Evolutionary conservation across 179 eudicot genomes (phyloP), one percentile per base, ranked within the genome.

Genomic region (Patellifolia procumbens): DNA sequence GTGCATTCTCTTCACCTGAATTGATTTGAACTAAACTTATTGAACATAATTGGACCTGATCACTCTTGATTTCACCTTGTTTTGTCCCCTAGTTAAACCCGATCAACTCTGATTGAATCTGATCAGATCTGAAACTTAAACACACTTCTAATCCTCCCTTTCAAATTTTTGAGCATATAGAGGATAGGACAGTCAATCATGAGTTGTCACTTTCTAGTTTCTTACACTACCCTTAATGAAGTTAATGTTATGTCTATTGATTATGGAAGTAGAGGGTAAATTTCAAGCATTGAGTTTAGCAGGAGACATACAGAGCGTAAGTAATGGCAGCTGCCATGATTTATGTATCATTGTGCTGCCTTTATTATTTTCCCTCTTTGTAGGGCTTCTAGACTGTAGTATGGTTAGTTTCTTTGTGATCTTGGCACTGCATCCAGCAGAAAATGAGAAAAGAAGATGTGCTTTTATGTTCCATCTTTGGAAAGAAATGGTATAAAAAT

Each of bases 201-300:
- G 66, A 5, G 12, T 65, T 37, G 80, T 81, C 83, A 29, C 43
- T 70, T 75, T 80, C 76, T 70, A 24, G 48, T 69, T 74, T 76
- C 80, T 71, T 31, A n/a, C n/a, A n/a, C n/a, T 32, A 70, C 52
- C 34, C 69, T 56, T 72, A 42, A 71, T 64, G 80, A 72, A 76
- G 74, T 81, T 55, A 81, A 76, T 72, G 83, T 72, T 43, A 72
- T 72, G 83, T 77, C 80, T 53, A 72, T 66, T 75, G 80, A 76
- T 39, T 39, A 39, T 39, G 45, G 65, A 32, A 16, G 28, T 74
- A 52, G 39, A 69, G 67, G 65, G 46, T 45, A 34, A 43, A 31
- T 29, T 61, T 71, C 65, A 56, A n/a, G 48, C 68, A 43, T 80
- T 53, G 83, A 76, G 60, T 26, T 75, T 53, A 62, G 76, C 31